A percentile compares a stretch with the other conserved stretches of the same genome.
These are phyloP conservation scores for Phytophthora chlamydospora DNA, from an alignment of 352 stramenopile genomes.

Conservation along the genomic window DNA sequence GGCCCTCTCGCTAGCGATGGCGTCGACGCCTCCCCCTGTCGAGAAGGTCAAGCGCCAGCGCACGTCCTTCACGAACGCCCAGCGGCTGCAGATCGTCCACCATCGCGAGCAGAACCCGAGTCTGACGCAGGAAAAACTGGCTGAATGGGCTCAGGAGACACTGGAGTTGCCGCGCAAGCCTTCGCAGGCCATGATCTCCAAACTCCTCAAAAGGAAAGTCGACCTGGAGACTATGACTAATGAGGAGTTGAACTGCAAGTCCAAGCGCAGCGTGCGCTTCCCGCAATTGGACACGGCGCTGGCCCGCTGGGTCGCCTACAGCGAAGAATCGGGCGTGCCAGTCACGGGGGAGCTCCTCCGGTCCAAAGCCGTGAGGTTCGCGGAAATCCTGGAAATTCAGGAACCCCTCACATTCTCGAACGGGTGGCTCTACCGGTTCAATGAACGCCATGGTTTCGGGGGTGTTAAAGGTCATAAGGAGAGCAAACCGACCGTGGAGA, in stretches of 20 bases:
- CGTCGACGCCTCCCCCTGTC: background rate
- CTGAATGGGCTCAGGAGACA: conserved; percentile 28
- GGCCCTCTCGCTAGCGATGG: conserved; percentile 21
- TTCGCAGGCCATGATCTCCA: conserved; percentile 42
- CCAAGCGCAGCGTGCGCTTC: conserved; percentile 28
- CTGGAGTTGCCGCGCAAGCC: conserved; percentile 31
- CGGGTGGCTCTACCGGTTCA: conserved; percentile 44
- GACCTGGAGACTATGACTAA: conserved; percentile 31
- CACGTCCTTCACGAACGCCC: conserved; percentile 37
- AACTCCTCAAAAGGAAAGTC: conserved; percentile 38
- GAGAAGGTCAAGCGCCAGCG: conserved; percentile 13
- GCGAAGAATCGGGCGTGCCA: conserved; percentile 28
- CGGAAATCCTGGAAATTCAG: conserved; percentile 29
- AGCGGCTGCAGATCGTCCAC: conserved; percentile 35
- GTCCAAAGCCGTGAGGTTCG: conserved; percentile 27
- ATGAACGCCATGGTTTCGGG: conserved; percentile 35
- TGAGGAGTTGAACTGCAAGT: conserved; percentile 35
- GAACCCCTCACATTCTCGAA: conserved; percentile 32
- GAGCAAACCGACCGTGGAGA: conserved; percentile 5
- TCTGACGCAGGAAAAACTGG: conserved; percentile 31
- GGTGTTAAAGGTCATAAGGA: conserved; percentile 16
- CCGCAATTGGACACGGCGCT: conserved; percentile 32
- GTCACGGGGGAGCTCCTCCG: conserved; percentile 36
- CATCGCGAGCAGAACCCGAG: conserved; percentile 29
- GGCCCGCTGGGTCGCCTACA: conserved; percentile 35